Evolutionary conservation across 208 protist species (phyloP), one percentile per base, ranked within the genome.

Genomic region (Novymonas esmeraldas): DNA sequence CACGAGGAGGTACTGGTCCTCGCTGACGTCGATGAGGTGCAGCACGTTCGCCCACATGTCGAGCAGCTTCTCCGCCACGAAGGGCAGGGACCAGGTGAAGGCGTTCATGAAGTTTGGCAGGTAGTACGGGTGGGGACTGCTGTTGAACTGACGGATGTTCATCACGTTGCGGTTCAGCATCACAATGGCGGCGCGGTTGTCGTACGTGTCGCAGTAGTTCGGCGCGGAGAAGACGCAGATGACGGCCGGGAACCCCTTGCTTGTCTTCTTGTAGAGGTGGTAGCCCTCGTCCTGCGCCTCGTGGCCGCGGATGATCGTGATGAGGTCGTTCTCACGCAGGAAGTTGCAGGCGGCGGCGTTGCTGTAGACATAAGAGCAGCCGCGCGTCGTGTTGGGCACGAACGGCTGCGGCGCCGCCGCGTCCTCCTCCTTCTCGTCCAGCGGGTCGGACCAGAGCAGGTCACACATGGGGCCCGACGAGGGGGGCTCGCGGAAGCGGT

Each of bases 51-150:
- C 76, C 48, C 95, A 81, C 51, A 98, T 95, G 58, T 98, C 94
- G 13, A 84, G 79, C 13, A 96, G 69, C 73, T 99, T 99, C 69
- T 99, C 97, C 3, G 87, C 95, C 0, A 99, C 97, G 73, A 99
- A 99, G 2, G 98, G 97, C 36, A 99, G 78, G 4, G 97, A 99
- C 97, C 95, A 98, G 11, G 89, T 92, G 66, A 99, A 99, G 52
- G 98, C 97, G 76, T 99, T 97, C 84, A 99, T 98, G 73, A 99
- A 99, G 76, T 99, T 99, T 46, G 97, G 98, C 33, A 99, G 83
- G 84, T 98, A 99, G 80, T 99, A 99, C 10, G 98, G 98, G 78
- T 99, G 97, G 0, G 87, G 92, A 50, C 81, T 89, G 58, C 78
- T 89, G 57, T 96, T 98, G 78, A 99, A 99, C 84, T 99, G 97